These are phyloP conservation scores for Mortierella polycephala DNA, from an alignment of 371 early-diverging fungal species.

Conservation along the genomic window DNA sequence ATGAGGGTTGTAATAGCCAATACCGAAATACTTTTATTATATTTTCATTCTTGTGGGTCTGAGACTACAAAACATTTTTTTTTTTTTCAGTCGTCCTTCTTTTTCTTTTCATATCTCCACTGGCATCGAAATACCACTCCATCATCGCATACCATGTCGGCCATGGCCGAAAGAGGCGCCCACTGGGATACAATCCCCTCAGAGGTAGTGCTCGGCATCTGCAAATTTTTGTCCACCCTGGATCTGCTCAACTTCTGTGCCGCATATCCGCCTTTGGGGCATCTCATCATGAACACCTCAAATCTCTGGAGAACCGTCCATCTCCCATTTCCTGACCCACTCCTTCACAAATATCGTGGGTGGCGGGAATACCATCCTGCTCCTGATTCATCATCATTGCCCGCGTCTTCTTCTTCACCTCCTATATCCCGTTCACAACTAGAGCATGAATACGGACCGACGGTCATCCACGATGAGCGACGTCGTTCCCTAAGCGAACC, in stretches of 20 bases:
- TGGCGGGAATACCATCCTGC: constrained; percentile 8
- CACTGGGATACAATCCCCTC: constrained; percentile 23
- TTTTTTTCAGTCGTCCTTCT: too few relatives aligned
- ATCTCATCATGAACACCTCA: constrained; percentile 1
- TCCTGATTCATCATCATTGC: not conserved
- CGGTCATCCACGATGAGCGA: constrained; percentile 13
- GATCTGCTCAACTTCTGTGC: constrained; percentile 31
- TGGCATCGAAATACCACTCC: too few relatives aligned
- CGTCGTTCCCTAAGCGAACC: constrained; percentile 13
- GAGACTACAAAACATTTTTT: too few relatives aligned
- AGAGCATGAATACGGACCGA: too few relatives aligned
- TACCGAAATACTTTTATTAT: too few relatives aligned
- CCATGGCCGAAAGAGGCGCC: not conserved
- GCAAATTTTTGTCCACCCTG: constrained; percentile 16
- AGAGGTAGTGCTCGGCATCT: constrained; percentile 16
- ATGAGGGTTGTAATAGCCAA: not conserved
- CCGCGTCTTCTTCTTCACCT: not conserved
- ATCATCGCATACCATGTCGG: too few relatives aligned
- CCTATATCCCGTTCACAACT: too few relatives aligned
- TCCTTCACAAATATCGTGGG: constrained; percentile 23
- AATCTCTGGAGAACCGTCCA: constrained; percentile 24
- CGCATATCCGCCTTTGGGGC: constrained; percentile 18
- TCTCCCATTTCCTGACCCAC: constrained; percentile 36
- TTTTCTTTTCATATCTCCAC: too few relatives aligned
- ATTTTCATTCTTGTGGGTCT: too few relatives aligned